Percentiles rank a stretch among this genome's conserved stretches.
Conservation (phyloP, 768 basidiomycete genomes). For the Agaricus sinodeliciosus region DNA sequence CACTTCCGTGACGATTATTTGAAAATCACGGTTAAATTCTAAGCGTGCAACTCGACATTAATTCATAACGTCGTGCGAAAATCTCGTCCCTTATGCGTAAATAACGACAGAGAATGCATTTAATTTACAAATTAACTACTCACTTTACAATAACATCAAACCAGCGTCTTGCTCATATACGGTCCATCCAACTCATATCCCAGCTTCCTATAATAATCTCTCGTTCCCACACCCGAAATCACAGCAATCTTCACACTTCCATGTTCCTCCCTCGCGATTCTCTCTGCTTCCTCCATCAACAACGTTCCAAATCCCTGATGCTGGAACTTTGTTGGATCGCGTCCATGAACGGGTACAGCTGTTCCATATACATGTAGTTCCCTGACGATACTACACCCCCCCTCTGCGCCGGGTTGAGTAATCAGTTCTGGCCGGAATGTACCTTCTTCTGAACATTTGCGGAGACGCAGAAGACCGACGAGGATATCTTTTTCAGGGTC, state of each 20-base stretch:
- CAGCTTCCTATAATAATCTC: conserved; percentile 93
- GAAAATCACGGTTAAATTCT: too few relatives aligned
- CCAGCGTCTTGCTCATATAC: conserved; percentile 89
- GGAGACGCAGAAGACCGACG: conserved; percentile 82
- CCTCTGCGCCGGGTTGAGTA: conserved; percentile 58
- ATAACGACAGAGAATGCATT: too few relatives aligned
- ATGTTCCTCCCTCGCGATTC: conserved; percentile 96
- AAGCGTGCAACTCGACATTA: too few relatives aligned
- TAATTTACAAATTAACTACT: too few relatives aligned
- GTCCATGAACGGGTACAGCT: conserved; percentile 92
- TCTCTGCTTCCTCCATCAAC: conserved; percentile 98
- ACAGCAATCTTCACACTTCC: conserved; percentile 95
- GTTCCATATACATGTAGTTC: conserved; percentile 98
- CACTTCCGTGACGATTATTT: too few relatives aligned
- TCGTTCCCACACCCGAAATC: conserved; percentile 94
- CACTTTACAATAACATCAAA: conserved; percentile 20
- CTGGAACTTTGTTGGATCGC: conserved; percentile 98
- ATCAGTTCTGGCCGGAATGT: conserved; percentile 94
- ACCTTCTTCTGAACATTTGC: conserved; percentile 95
- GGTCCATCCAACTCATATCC: conserved; percentile 95
- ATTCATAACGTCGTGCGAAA: too few relatives aligned
- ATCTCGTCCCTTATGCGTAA: too few relatives aligned
- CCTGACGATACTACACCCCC: conserved; percentile 86
- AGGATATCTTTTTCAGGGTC: conserved; percentile 97
- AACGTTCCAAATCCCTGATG: conserved; percentile 97